phyloP scores from a whole-genome alignment of 805 yeast species.

The Pichia rugopelliculosa region DNA sequence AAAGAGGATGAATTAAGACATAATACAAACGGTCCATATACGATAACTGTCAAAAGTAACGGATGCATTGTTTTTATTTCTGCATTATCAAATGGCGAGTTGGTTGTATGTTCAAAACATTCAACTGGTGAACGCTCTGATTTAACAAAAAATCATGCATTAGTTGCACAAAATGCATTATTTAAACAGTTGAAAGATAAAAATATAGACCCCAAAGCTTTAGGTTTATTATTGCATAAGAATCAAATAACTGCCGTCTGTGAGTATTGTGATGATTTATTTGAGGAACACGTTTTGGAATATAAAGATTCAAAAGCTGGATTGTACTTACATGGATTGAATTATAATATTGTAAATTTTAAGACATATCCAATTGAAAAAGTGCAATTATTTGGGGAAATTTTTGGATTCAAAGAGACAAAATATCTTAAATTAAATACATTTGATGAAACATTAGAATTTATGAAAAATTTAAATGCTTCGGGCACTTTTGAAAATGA shows the following conservation, averaged over 20 bases:
- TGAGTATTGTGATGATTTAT: constrained; percentile 84
- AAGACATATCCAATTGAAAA: constrained; percentile 52
- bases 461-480: constrained; percentile 48
- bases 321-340: constrained; percentile 83
- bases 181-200: constrained; percentile 39
- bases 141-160: constrained; percentile 58
- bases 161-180: constrained; percentile 57
- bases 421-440: constrained; percentile 36
- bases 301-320: constrained; percentile 67
- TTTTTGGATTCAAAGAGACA: constrained; percentile 66
- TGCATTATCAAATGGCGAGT: constrained; percentile 65
- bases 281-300: constrained; percentile 88
- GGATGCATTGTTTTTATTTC: constrained; percentile 87
- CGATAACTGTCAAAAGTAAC: constrained; percentile 77
- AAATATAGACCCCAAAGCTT: constrained; percentile 36
- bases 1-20: constrained; percentile 38
- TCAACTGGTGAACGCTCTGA: constrained; percentile 61
- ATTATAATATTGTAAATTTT: constrained; percentile 57
- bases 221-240: constrained; percentile 49
- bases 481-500: constrained; percentile 64
- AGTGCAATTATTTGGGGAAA: constrained; percentile 53
- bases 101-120: constrained; percentile 87
- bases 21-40: constrained; percentile 67
- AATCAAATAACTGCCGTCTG: constrained; percentile 76
- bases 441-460: constrained; percentile 37